These are phyloP conservation scores for Solanum stenotomum DNA, from an alignment of 257 asterid species.

Conservation along the genomic window DNA sequence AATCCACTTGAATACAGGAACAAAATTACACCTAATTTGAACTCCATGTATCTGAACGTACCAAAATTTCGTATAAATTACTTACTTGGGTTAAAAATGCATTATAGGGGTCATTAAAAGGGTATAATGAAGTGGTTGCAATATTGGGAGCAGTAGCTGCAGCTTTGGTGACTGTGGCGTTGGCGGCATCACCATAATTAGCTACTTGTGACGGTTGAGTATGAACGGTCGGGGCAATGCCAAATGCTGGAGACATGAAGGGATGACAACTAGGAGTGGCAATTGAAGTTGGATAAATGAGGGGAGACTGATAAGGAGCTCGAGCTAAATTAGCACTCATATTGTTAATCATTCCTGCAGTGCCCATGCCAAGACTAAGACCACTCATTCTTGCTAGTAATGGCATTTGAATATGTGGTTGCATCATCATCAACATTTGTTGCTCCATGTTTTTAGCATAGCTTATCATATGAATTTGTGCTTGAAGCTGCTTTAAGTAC, in stretches of 20 bases:
- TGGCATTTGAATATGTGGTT: slow-evolving; percentile 59
- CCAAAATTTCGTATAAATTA: no score
- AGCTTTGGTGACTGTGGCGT: neutral
- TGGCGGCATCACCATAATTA: neutral
- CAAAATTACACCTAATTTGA: no score
- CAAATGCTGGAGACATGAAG: slow-evolving; percentile 20
- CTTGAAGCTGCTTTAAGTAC: slow-evolving; percentile 55
- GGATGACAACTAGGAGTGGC: slow-evolving; percentile 19
- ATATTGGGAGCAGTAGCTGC: neutral
- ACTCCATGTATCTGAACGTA: no score
- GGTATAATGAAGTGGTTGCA: neutral
- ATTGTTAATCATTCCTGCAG: neutral
- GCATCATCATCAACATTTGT: slow-evolving; percentile 44
- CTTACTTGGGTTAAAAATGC: slow-evolving; percentile 54
- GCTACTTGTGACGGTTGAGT: neutral
- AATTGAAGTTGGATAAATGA: slow-evolving; percentile 3
- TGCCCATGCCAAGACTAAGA: neutral
- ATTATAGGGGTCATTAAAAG: slow-evolving; percentile 28
- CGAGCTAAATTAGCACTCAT: neutral
- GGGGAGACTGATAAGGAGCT: neutral
- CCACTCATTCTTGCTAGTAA: slow-evolving; percentile 37
- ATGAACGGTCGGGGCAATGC: slow-evolving; percentile 9
- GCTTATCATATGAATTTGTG: slow-evolving; percentile 55
- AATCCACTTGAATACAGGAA: no score
- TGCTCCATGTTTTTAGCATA: slow-evolving; percentile 25